A percentile compares a stretch with the other conserved stretches of the same genome.
phyloP scores from a whole-genome alignment of 768 basidiomycete species.

The Kwoniella mangroviensis region DNA sequence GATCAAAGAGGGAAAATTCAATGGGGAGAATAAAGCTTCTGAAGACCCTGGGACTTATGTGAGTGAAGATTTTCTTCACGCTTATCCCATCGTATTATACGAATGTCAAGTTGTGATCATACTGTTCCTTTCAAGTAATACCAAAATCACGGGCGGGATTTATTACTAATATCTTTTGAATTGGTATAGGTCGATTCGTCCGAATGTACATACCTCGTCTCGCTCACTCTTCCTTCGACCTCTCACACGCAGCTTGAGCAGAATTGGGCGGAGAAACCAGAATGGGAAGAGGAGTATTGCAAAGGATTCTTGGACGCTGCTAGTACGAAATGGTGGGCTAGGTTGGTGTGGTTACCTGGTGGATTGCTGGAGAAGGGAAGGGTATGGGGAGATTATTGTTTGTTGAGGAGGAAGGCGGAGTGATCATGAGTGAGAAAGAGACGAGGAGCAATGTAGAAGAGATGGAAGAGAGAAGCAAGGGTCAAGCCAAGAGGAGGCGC shows the following conservation, averaged over 20 bases:
- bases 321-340: slow-evolving; percentile 72
- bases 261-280: slow-evolving; percentile 65
- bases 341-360: slow-evolving; percentile 81
- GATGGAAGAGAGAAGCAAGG: background rate
- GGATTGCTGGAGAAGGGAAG: slow-evolving; percentile 70
- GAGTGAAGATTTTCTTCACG: slow-evolving; percentile 48
- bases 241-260: slow-evolving; percentile 68
- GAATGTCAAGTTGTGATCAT: too few species aligned
- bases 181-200: slow-evolving; percentile 66
- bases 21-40: slow-evolving; percentile 80
- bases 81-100: too few species aligned
- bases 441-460: background rate
- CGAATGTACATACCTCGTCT: slow-evolving; percentile 86
- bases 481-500: background rate
- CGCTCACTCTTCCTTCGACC: slow-evolving; percentile 81
- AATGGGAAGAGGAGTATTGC: slow-evolving; percentile 84
- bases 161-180: too few species aligned
- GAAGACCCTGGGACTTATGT: slow-evolving; percentile 75
- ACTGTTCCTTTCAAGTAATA: too few species aligned
- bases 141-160: too few species aligned
- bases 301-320: slow-evolving; percentile 79
- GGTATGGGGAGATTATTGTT: slow-evolving; percentile 86
- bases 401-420: slow-evolving; percentile 65
- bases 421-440: slow-evolving; percentile 7
- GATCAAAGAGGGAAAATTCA: slow-evolving; percentile 68